Base-by-base conservation (phyloP, 2,329 filamentous ascomycete genomes). In the Cordyceps tenuipes region DNA sequence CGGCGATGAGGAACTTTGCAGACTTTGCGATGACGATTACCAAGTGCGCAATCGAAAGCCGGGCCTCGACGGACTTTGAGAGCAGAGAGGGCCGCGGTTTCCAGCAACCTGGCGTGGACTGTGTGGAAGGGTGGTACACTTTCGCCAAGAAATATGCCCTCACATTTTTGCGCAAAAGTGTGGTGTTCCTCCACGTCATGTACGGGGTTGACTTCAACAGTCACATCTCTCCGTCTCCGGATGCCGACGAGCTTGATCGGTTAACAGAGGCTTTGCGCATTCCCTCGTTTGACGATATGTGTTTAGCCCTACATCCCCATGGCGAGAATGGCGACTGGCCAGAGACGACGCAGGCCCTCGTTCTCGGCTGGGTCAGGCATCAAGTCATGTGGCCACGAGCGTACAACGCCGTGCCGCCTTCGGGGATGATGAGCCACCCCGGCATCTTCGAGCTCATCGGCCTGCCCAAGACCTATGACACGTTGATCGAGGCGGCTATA, bases 401-500 rank as follows among this genome's bases (percentile, higher is more conserved):
- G 26, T 60, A 65, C 23, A 64, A 62, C 9, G 68, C 69, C 51
- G 64, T 70, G 59, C 72, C 75, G 19, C 62, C 64, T 17, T 79
- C 80, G 8, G 80, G 80, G 41, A 72, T 81, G 64, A 66, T 82
- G 66, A 86, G 89, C 59, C 94, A 99, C 70, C 95, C 94, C 0
- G 88, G 86, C 51, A 96, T 99, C 64, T 96, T 94, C 68, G 94
- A 99, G 72, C 83, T 99, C 26, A 87, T 99, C 13, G 94, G 94
- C 1, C 76, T 99, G 53, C 94, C 94, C 0, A 90, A 89, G 73
- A 91, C 93, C 68, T 99, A 91, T 71, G 94, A 97, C 71, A 88
- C 86, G 3, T 79, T 99, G 43, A 96, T 96, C 61, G 93, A 97
- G 69, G 92, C 96, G 73, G 90, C 91, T 29, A 93, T 94, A 66